A percentile compares a stretch with the other conserved stretches of the same genome.
Conservation (phyloP, 1,284 basidiomycete genomes). For the Gomphus sp. region DNA sequence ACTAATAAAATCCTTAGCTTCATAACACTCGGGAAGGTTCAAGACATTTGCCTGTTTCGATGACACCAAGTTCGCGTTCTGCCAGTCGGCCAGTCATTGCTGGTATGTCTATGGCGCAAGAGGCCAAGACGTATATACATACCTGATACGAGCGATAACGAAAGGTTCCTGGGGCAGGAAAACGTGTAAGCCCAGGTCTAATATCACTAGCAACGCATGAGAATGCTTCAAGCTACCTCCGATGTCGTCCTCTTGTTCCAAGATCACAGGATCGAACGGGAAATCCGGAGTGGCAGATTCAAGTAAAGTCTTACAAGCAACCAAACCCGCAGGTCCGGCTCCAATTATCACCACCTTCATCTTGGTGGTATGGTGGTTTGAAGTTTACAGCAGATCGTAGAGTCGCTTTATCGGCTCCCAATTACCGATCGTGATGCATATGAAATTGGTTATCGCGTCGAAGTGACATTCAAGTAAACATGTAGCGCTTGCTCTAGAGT, state of each 20-base stretch:
- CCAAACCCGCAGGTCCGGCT: constrained; percentile 54
- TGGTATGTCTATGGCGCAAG: background rate
- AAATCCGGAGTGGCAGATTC: constrained; percentile 30
- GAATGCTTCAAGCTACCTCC: constrained; percentile 25
- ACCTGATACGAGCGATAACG: constrained; percentile 34
- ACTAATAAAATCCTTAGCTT: constrained; percentile 6
- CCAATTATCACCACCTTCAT: constrained; percentile 30
- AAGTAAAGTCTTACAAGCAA: constrained; percentile 49
- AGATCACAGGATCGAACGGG: constrained; percentile 40
- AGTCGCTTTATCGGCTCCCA: background rate
- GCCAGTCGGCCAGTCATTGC: constrained; percentile 13
- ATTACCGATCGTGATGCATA: no score
- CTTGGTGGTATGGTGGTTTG: background rate
- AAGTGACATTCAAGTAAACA: no score
- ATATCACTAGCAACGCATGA: background rate
- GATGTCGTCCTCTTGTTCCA: constrained; percentile 54
- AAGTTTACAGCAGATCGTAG: no score
- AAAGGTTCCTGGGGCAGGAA: constrained; percentile 38
- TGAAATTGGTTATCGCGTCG: no score
- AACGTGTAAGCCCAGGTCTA: background rate
- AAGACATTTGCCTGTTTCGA: constrained; percentile 34
- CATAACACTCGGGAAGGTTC: background rate
- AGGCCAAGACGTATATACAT: background rate
- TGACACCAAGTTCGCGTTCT: constrained; percentile 50
- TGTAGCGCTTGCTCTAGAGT: no score